Percentiles rank a stretch among this genome's conserved stretches.
phyloP scores from a whole-genome alignment of 306 rosid species.

The Castanopsis chinensis region DNA sequence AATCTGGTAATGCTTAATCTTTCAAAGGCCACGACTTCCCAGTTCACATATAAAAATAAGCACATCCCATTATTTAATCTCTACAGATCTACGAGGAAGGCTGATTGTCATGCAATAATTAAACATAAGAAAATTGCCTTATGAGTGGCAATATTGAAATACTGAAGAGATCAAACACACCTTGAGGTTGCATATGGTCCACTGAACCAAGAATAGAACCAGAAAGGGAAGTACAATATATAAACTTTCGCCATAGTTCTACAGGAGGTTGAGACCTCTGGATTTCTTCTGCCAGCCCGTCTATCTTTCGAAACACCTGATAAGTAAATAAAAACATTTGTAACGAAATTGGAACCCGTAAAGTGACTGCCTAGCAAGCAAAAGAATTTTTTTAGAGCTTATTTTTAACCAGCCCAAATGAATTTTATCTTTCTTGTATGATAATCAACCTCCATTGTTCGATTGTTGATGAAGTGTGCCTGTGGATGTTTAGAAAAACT shows the following conservation, averaged over 20 bases:
- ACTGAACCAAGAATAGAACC: conserved; percentile 91
- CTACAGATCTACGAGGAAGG: too few relatives aligned
- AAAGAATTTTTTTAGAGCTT: neutral
- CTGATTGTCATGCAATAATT: too few relatives aligned
- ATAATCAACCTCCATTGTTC: conserved; percentile 86
- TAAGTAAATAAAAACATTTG: conserved; percentile 8
- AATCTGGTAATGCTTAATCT: conserved; percentile 26
- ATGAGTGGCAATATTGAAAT: neutral
- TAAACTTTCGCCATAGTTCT: conserved; percentile 87
- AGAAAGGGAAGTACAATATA: conserved; percentile 84
- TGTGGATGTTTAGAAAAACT: conserved; percentile 46
- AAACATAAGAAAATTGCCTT: neutral
- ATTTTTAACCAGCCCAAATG: neutral
- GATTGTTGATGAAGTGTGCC: conserved; percentile 76
- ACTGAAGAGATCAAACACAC: conserved; percentile 40
- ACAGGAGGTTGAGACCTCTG: conserved; percentile 90
- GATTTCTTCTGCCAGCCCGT: conserved; percentile 86
- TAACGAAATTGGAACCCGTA: neutral
- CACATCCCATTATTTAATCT: too few relatives aligned
- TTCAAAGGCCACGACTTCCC: neutral
- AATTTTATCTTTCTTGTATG: conserved; percentile 7
- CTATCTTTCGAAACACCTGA: conserved; percentile 83
- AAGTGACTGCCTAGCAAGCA: neutral
- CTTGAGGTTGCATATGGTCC: conserved; percentile 95
- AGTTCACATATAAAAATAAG: too few relatives aligned